Percentiles rank a stretch among this genome's conserved stretches.
Conservation (phyloP, 2,329 filamentous ascomycete genomes). For the Nannizzia gypsea region DNA sequence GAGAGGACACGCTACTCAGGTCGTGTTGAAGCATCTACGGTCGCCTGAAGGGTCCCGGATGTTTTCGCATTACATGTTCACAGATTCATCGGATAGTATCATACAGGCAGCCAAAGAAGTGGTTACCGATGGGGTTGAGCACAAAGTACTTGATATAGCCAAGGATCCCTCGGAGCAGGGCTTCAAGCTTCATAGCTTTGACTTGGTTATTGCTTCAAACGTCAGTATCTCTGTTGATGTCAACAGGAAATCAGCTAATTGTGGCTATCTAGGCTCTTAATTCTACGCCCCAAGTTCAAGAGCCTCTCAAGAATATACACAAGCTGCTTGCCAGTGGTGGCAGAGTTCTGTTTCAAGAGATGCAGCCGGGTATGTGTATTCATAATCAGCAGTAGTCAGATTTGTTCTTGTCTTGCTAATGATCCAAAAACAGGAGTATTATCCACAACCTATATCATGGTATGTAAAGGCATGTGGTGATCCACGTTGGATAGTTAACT, state of each 20-base stretch:
- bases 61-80: conserved; percentile 10
- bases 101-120: neutral
- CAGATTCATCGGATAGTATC: neutral
- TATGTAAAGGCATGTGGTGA: neutral
- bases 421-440: neutral
- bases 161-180: conserved; percentile 14
- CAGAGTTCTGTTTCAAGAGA: neutral
- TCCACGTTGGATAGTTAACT: neutral
- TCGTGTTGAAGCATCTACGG: neutral
- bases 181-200: conserved; percentile 14
- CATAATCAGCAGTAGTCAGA: neutral
- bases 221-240: neutral
- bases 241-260: neutral
- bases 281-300: conserved; percentile 13
- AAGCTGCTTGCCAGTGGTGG: neutral
- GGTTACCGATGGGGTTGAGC: neutral
- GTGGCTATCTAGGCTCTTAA: conserved; percentile 10
- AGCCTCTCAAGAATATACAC: neutral
- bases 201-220: conserved; percentile 17
- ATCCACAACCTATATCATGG: neutral
- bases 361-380: neutral
- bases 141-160: conserved; percentile 14
- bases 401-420: neutral
- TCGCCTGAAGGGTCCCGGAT: conserved; percentile 3
- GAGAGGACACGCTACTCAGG: conserved; percentile 7